phyloP scores from a whole-genome alignment of 257 asterid species.

The Nicotiana otophora region DNA sequence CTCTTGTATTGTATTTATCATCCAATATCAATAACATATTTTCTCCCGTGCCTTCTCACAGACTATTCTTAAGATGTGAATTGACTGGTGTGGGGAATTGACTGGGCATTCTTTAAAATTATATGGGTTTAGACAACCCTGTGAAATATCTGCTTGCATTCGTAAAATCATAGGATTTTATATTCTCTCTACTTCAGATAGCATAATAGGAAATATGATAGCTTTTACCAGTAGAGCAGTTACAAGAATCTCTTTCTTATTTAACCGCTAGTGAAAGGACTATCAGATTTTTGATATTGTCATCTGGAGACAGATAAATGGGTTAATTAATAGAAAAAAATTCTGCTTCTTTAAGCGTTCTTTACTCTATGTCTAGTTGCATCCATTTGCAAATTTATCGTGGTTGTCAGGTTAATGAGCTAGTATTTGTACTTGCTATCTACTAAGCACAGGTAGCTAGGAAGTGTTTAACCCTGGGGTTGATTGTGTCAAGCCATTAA shows the following conservation, averaged over 20 bases:
- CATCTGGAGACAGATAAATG: neutral
- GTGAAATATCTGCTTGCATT: neutral
- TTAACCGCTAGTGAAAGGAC: neutral
- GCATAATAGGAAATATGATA: neutral
- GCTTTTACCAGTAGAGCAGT: neutral
- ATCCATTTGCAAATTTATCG: neutral
- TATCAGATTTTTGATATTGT: neutral
- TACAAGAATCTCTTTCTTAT: neutral
- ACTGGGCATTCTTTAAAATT: neutral
- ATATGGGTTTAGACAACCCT: neutral
- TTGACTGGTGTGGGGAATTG: no score
- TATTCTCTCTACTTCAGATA: neutral
- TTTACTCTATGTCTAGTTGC: neutral
- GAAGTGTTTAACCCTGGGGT: neutral
- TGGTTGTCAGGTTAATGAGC: neutral
- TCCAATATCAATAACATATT: no score
- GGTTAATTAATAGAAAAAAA: neutral
- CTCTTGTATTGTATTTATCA: no score
- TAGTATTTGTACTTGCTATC: neutral
- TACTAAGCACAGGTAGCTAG: neutral
- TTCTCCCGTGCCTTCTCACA: no score
- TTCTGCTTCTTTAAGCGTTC: neutral
- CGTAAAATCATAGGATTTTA: neutral
- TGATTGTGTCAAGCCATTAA: neutral
- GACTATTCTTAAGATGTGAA: no score